Base-by-base conservation (phyloP, 2,329 filamentous ascomycete genomes). In the Colletotrichum caudatum region DNA sequence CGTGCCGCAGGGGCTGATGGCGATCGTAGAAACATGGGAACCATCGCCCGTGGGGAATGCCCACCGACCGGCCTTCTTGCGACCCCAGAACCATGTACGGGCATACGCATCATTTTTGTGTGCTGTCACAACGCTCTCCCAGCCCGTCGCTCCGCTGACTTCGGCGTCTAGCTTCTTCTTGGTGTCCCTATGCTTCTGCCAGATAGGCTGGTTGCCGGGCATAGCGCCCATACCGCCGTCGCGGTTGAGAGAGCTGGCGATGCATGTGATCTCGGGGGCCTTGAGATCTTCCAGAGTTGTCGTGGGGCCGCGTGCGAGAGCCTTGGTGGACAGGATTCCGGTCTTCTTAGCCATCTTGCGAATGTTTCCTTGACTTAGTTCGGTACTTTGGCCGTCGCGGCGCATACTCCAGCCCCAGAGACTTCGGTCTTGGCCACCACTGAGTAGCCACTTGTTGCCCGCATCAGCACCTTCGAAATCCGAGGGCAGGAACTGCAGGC, bases 51-150 rank as follows among this genome's bases (percentile, higher is more conserved):
- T 98, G 74, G 93, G 91, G 76, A 99, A 94, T 0, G 93, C 92
- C 96, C 96, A 99, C 74, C 96, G 88, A 14, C 96, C 96, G 60
- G 96, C 95, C 76, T 92, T 91, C 82, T 97, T 98, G 68, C 94
- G 91, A 7, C 95, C 96, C 95, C 96, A 98, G 82, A 98, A 98
- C 96, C 96, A 99, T 1, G 96, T 98, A 64, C 96, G 90, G 23
- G 94, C 96, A 78, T 89, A 93, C 56, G 91, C 88, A 78, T 98
- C 95, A 63, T 92, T 90, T 77, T 92, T 92, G 79, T 99, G 97
- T 12, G 94, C 95, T 5, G 96, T 99, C 2, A 99, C 90, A 8
- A 99, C 91, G 78, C 95, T 98, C 81, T 99, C 97, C 96, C 96
- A 99, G 1, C 96, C 96, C 3, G 95, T 97, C 84, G 90, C 91